A percentile compares a stretch with the other conserved stretches of the same genome.
Evolutionary conservation across 306 rosid genomes (phyloP).

Genomic region (Prinsepia uniflora): DNA sequence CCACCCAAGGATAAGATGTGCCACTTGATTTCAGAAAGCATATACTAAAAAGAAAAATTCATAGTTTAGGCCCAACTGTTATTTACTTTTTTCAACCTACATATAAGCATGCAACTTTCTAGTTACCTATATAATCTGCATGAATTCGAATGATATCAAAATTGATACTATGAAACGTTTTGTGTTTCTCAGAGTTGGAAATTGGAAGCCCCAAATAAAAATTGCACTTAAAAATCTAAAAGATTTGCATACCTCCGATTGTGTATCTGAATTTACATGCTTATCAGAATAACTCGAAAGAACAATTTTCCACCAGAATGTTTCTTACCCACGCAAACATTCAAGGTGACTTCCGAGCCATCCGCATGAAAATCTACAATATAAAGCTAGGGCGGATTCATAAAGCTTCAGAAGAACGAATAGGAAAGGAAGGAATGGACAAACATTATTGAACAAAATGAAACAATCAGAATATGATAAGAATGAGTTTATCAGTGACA

Average conservation of each 20-base stretch:
- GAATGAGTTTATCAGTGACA: constrained; percentile 66
- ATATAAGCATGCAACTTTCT: not conserved
- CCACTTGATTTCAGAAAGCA: no score
- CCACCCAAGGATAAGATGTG: no score
- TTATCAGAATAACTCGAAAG: constrained; percentile 85
- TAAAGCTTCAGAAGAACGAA: constrained; percentile 8
- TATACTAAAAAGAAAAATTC: no score
- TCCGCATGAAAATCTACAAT: constrained; percentile 91
- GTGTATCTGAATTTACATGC: constrained; percentile 69
- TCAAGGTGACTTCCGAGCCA: constrained; percentile 90
- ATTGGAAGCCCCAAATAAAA: not conserved
- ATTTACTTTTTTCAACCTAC: no score
- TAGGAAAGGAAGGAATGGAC: constrained; percentile 3
- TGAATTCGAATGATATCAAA: not conserved
- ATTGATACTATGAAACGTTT: not conserved
- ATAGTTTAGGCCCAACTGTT: no score
- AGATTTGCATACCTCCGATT: constrained; percentile 49
- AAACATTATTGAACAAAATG: not conserved
- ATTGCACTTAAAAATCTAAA: constrained; percentile 6
- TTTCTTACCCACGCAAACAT: constrained; percentile 79
- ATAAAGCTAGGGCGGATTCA: constrained; percentile 27
- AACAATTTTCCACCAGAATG: constrained; percentile 85
- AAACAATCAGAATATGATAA: no score
- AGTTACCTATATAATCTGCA: not conserved
- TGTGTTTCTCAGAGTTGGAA: not conserved